Base-by-base conservation (phyloP, 2,329 filamentous ascomycete species). In the Ophiostoma pallidulum region DNA sequence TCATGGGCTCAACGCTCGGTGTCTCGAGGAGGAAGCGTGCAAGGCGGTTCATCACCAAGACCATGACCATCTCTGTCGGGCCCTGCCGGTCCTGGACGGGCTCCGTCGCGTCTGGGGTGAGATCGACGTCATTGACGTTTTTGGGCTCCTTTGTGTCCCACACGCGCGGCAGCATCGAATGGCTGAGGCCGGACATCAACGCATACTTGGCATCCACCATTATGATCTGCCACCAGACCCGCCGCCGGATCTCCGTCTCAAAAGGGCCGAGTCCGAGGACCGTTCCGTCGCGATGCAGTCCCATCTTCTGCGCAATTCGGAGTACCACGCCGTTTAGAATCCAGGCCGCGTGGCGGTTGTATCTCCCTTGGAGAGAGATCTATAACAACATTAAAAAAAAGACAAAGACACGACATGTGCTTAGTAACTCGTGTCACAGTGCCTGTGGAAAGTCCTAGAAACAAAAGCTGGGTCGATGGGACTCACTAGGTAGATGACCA, bases 241-340 rank as follows among this genome's bases (percentile, higher is more conserved):
- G 69, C 37, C 80, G 67, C n/a, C 80, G 72, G 69, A 84, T 83
- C 58, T 85, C 79, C 3, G 74, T 75, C 56, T 84, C 79, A 54
- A 82, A 82, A 0, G 78, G 76, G 0, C 73, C 67, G 2, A 83
- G 65, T 2, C 72, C 73, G 6, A 80, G 65, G 16, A 64, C 60
- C 50, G 74, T 71, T 31, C 78, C 79, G 50, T 84, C 80, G 12
- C 76, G 71, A 51, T 84, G 78, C 41, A 84, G 68, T 1, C 81
- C 81, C 70, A 84, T 80, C 57, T 80, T 80, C 58, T 82, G 76
- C 1, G 78, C 80, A 45, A 84, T 77, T 18, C 81, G 73, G 29
- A 84, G 68, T 5, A 78, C 68, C 14, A 78, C 67, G 4, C 79
- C 79, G 44, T 75, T 77, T 19, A 83, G 58, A 37, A 80, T 72